A percentile compares a stretch with the other conserved stretches of the same genome.
Evolutionary conservation across 2,329 filamentous ascomycete species (phyloP).

Genomic region (Exophiala calicioides): DNA sequence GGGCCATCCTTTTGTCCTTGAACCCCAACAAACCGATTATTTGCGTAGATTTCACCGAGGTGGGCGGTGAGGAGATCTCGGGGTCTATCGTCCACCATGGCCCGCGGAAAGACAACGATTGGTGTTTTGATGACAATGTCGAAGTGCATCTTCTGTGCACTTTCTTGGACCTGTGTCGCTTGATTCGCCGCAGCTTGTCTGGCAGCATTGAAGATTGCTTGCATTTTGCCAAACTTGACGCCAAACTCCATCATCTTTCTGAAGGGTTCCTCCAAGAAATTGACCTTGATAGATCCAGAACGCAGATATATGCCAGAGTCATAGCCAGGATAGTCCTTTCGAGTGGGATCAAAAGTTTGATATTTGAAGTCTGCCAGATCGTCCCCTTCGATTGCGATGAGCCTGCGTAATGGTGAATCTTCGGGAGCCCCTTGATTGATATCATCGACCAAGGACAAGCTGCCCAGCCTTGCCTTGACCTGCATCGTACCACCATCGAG

Average conservation of each 20-base stretch:
- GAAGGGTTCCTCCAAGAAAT: constrained; percentile 96
- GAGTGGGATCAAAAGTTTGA: constrained; percentile 82
- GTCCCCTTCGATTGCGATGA: constrained; percentile 93
- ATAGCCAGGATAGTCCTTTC: constrained; percentile 84
- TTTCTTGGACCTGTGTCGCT: constrained; percentile 89
- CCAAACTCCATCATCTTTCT: constrained; percentile 97
- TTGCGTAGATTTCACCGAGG: constrained; percentile 93
- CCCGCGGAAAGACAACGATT: constrained; percentile 89
- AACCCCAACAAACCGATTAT: constrained; percentile 85
- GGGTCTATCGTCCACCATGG: constrained; percentile 67
- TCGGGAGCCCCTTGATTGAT: constrained; percentile 86
- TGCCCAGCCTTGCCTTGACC: constrained; percentile 81
- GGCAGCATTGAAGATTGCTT: constrained; percentile 96
- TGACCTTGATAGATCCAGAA: constrained; percentile 93
- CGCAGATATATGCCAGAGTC: constrained; percentile 88
- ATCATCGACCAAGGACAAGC: constrained; percentile 87
- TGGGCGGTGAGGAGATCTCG: constrained; percentile 89
- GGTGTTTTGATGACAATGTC: constrained; percentile 92
- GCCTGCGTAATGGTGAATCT: constrained; percentile 75
- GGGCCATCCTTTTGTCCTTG: constrained; percentile 73
- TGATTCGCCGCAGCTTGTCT: constrained; percentile 91
- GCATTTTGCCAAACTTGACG: constrained; percentile 99
- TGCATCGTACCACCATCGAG: constrained; percentile 83
- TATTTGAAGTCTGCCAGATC: constrained; percentile 97
- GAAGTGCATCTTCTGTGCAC: constrained; percentile 85